These are phyloP conservation scores for Miscanthus lutarioriparius DNA, from an alignment of 176 grass and related monocot species.

Conservation along the genomic window DNA sequence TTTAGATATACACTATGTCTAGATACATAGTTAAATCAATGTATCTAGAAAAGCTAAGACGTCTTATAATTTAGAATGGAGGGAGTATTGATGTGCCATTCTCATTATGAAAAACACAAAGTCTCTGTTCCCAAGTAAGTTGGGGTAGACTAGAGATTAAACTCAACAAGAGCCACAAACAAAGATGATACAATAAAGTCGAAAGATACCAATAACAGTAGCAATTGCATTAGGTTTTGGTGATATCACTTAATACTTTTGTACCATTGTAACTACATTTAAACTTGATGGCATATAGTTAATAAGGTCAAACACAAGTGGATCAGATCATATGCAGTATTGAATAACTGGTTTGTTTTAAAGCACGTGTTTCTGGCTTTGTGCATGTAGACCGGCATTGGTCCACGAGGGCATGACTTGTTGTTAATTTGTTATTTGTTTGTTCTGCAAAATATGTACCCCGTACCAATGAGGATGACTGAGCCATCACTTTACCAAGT, in stretches of 20 bases:
- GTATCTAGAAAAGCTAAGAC: no score
- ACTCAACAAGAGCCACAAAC: background rate
- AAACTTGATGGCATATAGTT: background rate
- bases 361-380: conserved; percentile 1
- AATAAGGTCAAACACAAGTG: background rate
- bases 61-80: no score
- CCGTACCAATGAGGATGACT: conserved; percentile 75
- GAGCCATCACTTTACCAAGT: conserved; percentile 61
- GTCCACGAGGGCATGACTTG: background rate
- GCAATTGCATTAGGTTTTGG: background rate
- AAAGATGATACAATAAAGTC: background rate
- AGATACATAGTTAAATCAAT: no score
- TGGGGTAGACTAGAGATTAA: background rate
- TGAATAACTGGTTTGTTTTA: background rate
- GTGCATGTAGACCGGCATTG: conserved; percentile 4
- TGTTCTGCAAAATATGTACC: conserved; percentile 5
- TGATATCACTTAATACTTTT: background rate
- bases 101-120: background rate
- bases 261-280: background rate
- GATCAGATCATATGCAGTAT: background rate
- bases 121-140: background rate
- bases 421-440: background rate
- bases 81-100: background rate
- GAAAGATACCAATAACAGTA: background rate
- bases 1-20: no score